A percentile compares a stretch with the other conserved stretches of the same genome.
Evolutionary conservation across 1,139 yeast genomes (phyloP).

Genomic region (Blastobotrys niveus): DNA sequence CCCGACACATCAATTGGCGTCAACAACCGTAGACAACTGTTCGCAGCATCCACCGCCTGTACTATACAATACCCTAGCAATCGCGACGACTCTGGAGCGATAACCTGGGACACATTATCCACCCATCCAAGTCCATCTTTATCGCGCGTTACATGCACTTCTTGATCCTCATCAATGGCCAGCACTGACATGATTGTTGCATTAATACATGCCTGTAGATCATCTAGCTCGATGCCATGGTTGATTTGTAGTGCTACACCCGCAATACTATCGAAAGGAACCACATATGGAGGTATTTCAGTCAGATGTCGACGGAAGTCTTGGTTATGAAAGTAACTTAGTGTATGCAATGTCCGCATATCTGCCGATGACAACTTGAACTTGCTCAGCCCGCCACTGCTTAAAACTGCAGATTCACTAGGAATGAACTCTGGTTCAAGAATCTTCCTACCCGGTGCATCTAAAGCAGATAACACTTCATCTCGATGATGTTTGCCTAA

Average conservation of each 20-base stretch:
- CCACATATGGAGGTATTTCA: conserved; percentile 28
- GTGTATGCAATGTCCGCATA: conserved; percentile 30
- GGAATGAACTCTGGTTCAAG: conserved; percentile 3
- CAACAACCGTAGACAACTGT: conserved; percentile 48
- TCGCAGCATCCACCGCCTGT: conserved; percentile 46
- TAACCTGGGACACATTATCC: neutral
- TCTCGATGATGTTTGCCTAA: conserved; percentile 36
- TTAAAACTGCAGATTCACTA: no score
- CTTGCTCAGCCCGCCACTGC: conserved; percentile 7
- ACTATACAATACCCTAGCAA: conserved; percentile 33
- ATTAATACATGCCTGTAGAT: conserved; percentile 25
- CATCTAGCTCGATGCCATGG: conserved; percentile 28
- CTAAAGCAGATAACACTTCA: conserved; percentile 14
- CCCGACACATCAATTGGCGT: conserved; percentile 41
- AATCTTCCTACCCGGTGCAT: conserved; percentile 2
- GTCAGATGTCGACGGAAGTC: conserved; percentile 26
- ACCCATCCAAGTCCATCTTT: conserved; percentile 10
- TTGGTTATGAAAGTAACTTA: conserved; percentile 33
- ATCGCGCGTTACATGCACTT: neutral
- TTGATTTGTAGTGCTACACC: conserved; percentile 29
- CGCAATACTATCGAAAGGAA: conserved; percentile 21
- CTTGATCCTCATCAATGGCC: conserved; percentile 19
- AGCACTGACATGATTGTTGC: conserved; percentile 32
- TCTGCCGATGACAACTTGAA: conserved; percentile 31
- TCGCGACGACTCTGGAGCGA: conserved; percentile 14